phyloP scores from a whole-genome alignment of 176 grass and related monocot species.

The Eragrostis curvula region DNA sequence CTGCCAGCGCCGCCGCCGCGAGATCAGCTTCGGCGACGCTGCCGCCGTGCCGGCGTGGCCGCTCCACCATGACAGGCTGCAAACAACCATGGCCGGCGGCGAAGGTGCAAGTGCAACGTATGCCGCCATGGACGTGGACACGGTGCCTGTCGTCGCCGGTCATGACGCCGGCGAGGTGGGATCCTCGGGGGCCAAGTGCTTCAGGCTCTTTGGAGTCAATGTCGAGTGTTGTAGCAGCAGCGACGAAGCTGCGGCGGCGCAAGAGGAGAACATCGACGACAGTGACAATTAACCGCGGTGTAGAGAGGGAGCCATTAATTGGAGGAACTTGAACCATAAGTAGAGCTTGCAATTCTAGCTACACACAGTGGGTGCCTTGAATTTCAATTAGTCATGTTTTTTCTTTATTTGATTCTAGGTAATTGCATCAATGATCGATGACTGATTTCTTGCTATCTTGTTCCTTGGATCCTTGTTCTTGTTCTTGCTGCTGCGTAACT shows the following conservation, averaged over 20 bases:
- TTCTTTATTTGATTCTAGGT: conserved; percentile 21
- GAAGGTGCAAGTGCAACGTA: background rate
- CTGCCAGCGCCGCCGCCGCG: conserved; percentile 26
- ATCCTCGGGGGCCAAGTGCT: conserved; percentile 31
- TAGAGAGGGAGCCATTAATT: conserved; percentile 26
- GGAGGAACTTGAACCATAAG: conserved; percentile 32
- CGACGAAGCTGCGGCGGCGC: background rate
- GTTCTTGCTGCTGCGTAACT: background rate
- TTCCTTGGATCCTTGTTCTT: conserved; percentile 12
- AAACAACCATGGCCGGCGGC: background rate
- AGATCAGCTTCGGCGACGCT: conserved; percentile 27
- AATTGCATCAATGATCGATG: conserved; percentile 5
- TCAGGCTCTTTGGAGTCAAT: conserved; percentile 79
- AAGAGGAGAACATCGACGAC: conserved; percentile 9
- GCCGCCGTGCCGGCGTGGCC: background rate
- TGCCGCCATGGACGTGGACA: conserved; percentile 14
- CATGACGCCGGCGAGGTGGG: background rate
- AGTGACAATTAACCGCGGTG: background rate
- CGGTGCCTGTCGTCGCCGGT: background rate
- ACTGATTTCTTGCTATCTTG: conserved; percentile 12
- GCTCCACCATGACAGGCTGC: background rate
- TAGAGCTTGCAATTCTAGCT: conserved; percentile 26
- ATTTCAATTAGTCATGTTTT: conserved; percentile 6
- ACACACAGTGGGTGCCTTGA: conserved; percentile 7
- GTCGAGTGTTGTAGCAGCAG: conserved; percentile 56